A percentile compares a stretch with the other conserved stretches of the same genome.
phyloP scores from a whole-genome alignment of 208 protist species.

The Borovskyia barvae region DNA sequence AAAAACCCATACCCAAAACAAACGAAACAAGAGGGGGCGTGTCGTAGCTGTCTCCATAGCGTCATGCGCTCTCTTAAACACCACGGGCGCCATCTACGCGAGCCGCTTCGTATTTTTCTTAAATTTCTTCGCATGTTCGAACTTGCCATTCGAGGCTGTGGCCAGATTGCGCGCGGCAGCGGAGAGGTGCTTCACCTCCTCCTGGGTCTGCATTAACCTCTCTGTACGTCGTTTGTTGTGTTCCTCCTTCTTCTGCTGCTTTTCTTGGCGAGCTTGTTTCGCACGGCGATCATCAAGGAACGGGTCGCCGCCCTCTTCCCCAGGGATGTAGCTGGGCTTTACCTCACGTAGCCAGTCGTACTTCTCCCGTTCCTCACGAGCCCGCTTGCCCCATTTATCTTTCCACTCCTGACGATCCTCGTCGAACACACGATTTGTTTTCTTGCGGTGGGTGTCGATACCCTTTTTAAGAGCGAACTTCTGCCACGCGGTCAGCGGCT shows the following conservation, averaged over 20 bases:
- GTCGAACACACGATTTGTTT: constrained; percentile 87
- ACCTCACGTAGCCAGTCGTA: constrained; percentile 93
- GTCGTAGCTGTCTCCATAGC: too few species aligned
- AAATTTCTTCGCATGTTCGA: constrained; percentile 70
- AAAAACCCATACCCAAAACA: too few species aligned
- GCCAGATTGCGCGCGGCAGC: constrained; percentile 64
- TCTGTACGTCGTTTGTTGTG: constrained; percentile 87
- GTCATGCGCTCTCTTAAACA: too few species aligned
- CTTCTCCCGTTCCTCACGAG: constrained; percentile 86
- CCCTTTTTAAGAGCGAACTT: constrained; percentile 93
- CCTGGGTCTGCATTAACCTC: constrained; percentile 63
- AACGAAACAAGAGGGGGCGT: too few species aligned
- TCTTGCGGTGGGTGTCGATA: constrained; percentile 89
- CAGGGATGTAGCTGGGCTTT: constrained; percentile 77
- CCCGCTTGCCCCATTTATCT: constrained; percentile 92
- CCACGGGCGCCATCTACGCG: too few species aligned
- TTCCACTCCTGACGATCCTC: constrained; percentile 90
- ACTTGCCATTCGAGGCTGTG: constrained; percentile 93
- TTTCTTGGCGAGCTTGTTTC: constrained; percentile 85
- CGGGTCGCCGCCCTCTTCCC: constrained; percentile 89
- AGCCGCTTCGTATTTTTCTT: constrained; percentile 63
- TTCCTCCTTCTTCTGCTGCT: constrained; percentile 90
- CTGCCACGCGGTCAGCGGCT: constrained; percentile 91
- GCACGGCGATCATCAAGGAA: constrained; percentile 87
- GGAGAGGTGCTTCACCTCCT: constrained; percentile 82